These are phyloP conservation scores for Carex kokanica DNA, from an alignment of 176 grass and related monocot species.

Conservation along the genomic window DNA sequence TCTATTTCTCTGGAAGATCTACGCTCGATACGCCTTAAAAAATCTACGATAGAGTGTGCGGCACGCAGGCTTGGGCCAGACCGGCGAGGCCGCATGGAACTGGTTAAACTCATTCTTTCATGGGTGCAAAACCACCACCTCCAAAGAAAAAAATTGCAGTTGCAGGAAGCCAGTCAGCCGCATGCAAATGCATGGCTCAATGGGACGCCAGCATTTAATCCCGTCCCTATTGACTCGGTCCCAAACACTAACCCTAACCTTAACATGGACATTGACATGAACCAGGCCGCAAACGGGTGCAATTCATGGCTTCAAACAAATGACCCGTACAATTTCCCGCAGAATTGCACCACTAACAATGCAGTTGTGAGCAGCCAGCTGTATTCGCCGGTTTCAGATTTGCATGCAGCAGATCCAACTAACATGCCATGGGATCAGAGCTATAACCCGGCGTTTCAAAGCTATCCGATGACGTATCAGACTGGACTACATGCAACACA, in stretches of 20 bases:
- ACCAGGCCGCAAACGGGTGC: slow-evolving; percentile 26
- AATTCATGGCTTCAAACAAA: slow-evolving; percentile 39
- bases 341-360: slow-evolving; percentile 48
- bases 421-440: slow-evolving; percentile 51
- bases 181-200: slow-evolving; percentile 23
- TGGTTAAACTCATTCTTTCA: slow-evolving; percentile 85
- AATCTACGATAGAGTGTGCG: slow-evolving; percentile 75
- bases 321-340: slow-evolving; percentile 41
- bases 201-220: slow-evolving; percentile 13
- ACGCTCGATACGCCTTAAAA: slow-evolving; percentile 73
- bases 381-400: slow-evolving; percentile 53
- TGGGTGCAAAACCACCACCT: slow-evolving; percentile 94
- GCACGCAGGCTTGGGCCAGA: slow-evolving; percentile 63
- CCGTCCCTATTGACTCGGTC: neutral
- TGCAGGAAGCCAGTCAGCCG: slow-evolving; percentile 10
- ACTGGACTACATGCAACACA: slow-evolving; percentile 35
- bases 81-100: slow-evolving; percentile 56
- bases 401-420: slow-evolving; percentile 35
- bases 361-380: slow-evolving; percentile 53
- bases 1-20: slow-evolving; percentile 84
- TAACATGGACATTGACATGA: slow-evolving; percentile 14
- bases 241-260: slow-evolving; percentile 51
- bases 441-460: slow-evolving; percentile 11
- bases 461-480: slow-evolving; percentile 30
- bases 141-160: slow-evolving; percentile 48